Evolutionary conservation across 345 rosid genomes (phyloP).

Genomic region (Cardamine chenopodiifolia): DNA sequence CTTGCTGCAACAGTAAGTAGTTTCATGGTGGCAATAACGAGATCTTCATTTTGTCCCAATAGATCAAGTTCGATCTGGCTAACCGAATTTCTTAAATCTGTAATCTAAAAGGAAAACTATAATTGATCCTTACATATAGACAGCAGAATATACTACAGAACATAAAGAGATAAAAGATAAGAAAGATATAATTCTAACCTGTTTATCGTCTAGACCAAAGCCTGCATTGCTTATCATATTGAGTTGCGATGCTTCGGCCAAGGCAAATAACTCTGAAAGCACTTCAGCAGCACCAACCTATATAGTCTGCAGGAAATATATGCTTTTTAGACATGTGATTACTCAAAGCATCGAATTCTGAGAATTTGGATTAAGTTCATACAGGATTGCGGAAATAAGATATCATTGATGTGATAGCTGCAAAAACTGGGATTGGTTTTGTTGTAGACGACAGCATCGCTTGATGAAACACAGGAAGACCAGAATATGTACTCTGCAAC

Average conservation of each 20-base stretch:
- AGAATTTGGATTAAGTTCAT: constrained; percentile 40
- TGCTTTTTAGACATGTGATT: constrained; percentile 5
- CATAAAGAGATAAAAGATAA: constrained; percentile 20
- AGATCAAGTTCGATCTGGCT: constrained; percentile 51
- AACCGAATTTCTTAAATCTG: constrained; percentile 59
- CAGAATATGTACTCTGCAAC: constrained; percentile 62
- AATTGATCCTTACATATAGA: constrained; percentile 37
- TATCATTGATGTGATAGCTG: constrained; percentile 75
- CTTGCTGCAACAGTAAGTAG: constrained; percentile 73
- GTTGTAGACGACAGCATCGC: constrained; percentile 72
- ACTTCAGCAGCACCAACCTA: constrained; percentile 70
- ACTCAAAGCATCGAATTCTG: constrained; percentile 22
- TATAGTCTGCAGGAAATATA: constrained; percentile 55
- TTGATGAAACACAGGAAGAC: constrained; percentile 69
- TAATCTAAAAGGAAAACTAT: constrained; percentile 50
- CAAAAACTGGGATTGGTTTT: constrained; percentile 72
- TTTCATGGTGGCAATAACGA: constrained; percentile 57
- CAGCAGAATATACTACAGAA: constrained; percentile 20
- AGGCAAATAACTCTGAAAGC: constrained; percentile 58
- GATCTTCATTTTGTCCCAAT: constrained; percentile 58
- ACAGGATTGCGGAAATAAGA: constrained; percentile 71
- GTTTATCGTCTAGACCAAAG: constrained; percentile 73
- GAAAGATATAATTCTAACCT: constrained; percentile 56
- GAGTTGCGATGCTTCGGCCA: constrained; percentile 61
- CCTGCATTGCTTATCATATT: constrained; percentile 50